Percentiles rank a stretch among this genome's conserved stretches.
phyloP scores from a whole-genome alignment of 1,139 yeast genomes.

The Taiozyma onychis region DNA sequence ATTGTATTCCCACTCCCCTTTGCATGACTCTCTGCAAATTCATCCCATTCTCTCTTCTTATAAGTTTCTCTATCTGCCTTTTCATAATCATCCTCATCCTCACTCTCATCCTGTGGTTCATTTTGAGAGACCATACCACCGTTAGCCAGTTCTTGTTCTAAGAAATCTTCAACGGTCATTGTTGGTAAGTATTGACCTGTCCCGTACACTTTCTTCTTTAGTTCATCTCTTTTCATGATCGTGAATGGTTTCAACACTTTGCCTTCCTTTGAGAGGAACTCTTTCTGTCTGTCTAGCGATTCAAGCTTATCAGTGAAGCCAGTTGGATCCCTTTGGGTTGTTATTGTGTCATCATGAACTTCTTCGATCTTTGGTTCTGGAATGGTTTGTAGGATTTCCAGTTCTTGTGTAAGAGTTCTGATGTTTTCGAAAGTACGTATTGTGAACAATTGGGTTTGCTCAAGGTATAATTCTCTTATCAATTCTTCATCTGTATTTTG shows the following conservation, averaged over 20 bases:
- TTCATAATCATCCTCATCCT: constrained; percentile 38
- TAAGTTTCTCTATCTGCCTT: constrained; percentile 50
- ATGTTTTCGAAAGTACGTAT: constrained; percentile 48
- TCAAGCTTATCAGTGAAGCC: constrained; percentile 56
- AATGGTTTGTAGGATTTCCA: constrained; percentile 43
- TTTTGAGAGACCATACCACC: constrained; percentile 67
- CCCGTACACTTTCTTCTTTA: constrained; percentile 68
- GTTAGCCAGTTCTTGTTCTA: constrained; percentile 77
- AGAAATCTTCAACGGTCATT: constrained; percentile 88
- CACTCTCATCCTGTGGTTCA: constrained; percentile 38
- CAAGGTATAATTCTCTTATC: constrained; percentile 46
- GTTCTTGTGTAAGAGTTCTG: constrained; percentile 53
- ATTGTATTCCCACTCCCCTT: constrained; percentile 89
- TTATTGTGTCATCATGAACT: constrained; percentile 7
- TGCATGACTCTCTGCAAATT: constrained; percentile 80
- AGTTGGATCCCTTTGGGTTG: constrained; percentile 22
- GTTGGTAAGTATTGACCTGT: constrained; percentile 93
- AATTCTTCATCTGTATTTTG: constrained; percentile 54
- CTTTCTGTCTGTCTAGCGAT: constrained; percentile 27
- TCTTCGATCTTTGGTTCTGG: constrained; percentile 22
- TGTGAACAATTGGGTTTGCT: constrained; percentile 48
- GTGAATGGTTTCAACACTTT: constrained; percentile 83
- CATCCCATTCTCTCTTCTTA: constrained; percentile 84
- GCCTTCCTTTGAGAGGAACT: constrained; percentile 58
- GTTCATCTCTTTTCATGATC: constrained; percentile 55